Conservation (phyloP, 1,284 basidiomycete genomes). For the Ceratobasidium sp. region DNA sequence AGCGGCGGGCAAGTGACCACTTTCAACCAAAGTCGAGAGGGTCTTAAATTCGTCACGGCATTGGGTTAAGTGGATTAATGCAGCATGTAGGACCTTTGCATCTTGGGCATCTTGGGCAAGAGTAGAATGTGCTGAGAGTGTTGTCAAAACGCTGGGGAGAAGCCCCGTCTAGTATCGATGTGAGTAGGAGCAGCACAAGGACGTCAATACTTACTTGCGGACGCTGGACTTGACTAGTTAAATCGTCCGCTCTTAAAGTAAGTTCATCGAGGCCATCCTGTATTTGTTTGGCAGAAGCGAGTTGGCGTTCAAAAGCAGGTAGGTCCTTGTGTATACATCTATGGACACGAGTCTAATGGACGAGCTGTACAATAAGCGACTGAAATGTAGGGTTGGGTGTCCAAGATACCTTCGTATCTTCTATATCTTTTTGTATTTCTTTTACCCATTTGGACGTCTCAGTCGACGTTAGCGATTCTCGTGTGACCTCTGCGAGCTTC, state of each 20-base stretch:
- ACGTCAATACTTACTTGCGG: slow-evolving; percentile 57
- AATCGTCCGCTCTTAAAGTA: slow-evolving; percentile 58
- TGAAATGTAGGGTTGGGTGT: background rate
- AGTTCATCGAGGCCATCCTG: slow-evolving; percentile 64
- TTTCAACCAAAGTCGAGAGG: slow-evolving; percentile 56
- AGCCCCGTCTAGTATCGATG: slow-evolving; percentile 63
- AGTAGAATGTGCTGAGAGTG: slow-evolving; percentile 61
- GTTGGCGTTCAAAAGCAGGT: slow-evolving; percentile 66
- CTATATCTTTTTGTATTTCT: slow-evolving; percentile 71
- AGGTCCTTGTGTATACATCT: slow-evolving; percentile 69
- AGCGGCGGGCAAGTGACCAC: slow-evolving; percentile 67
- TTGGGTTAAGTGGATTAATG: slow-evolving; percentile 60
- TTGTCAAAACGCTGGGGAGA: slow-evolving; percentile 60
- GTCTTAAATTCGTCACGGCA: slow-evolving; percentile 57
- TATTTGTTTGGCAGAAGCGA: slow-evolving; percentile 65
- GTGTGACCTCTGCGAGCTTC: slow-evolving; percentile 66
- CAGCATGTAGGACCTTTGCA: slow-evolving; percentile 57
- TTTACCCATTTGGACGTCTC: slow-evolving; percentile 69
- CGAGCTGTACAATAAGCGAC: slow-evolving; percentile 19
- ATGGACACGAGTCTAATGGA: slow-evolving; percentile 63
- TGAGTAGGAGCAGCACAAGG: slow-evolving; percentile 39
- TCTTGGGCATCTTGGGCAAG: slow-evolving; percentile 66
- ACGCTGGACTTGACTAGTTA: slow-evolving; percentile 60
- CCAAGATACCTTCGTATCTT: slow-evolving; percentile 64
- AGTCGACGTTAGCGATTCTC: slow-evolving; percentile 61